Evolutionary conservation across 805 yeast species (phyloP).

Genomic region (Tetrapisispora taiwanensis): DNA sequence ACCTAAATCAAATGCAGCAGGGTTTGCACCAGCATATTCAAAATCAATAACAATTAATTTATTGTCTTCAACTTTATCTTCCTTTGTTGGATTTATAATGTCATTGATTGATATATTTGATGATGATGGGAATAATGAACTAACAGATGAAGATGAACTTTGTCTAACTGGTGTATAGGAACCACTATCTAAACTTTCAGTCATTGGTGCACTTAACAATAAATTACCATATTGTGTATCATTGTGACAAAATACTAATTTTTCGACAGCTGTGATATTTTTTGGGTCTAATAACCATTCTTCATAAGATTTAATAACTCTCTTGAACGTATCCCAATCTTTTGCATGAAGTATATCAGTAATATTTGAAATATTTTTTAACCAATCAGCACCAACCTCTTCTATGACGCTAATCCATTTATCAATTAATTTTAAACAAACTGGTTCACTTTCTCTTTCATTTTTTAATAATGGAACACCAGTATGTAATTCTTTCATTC

Average conservation of each 20-base stretch:
- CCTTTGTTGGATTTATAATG: constrained; percentile 30
- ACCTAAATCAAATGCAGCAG: constrained; percentile 81
- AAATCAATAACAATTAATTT: constrained; percentile 90
- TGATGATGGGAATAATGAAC: constrained; percentile 22
- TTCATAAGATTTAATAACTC: constrained; percentile 42
- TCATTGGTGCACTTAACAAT: constrained; percentile 51
- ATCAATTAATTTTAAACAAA: constrained; percentile 55
- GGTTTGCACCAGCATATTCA: constrained; percentile 87
- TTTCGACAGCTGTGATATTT: constrained; percentile 8
- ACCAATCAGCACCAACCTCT: constrained; percentile 28
- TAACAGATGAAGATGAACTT: constrained; percentile 12
- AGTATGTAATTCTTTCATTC: constrained; percentile 90
- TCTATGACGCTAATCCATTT: constrained; percentile 57
- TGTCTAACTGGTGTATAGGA: constrained; percentile 7
- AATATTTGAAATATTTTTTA: constrained; percentile 26
- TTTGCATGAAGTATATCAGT: constrained; percentile 31
- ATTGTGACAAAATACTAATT: constrained; percentile 79
- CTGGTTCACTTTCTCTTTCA: constrained; percentile 55
- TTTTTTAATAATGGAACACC: constrained; percentile 55
- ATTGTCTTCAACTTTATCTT: constrained; percentile 44
- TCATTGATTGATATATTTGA: constrained; percentile 23
- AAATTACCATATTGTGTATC: constrained; percentile 96
- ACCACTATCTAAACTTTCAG: constrained; percentile 8
- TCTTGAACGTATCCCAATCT: constrained; percentile 41
- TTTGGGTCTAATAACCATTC: constrained; percentile 43